Percentiles rank a stretch among this genome's conserved stretches.
Conservation (phyloP, 352 stramenopile species). For the Phytopythium aichiense region DNA sequence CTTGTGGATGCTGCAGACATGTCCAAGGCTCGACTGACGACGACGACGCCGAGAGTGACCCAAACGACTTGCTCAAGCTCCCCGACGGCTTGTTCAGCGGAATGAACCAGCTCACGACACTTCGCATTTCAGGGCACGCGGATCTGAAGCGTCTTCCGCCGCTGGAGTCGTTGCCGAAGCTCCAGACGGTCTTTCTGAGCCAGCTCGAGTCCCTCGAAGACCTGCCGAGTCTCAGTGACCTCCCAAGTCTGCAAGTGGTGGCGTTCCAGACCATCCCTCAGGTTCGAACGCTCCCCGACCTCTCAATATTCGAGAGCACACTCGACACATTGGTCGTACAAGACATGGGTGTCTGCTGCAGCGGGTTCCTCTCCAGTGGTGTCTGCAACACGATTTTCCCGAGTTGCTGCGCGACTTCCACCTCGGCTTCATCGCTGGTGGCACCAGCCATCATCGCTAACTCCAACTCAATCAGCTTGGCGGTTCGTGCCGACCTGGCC, state of each 20-base stretch:
- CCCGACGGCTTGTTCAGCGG: constrained; percentile 19
- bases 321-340: constrained; percentile 25
- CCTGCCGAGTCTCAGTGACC: constrained; percentile 8
- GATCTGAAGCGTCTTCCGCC: background rate
- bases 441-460: background rate
- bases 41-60: background rate
- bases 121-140: constrained; percentile 20
- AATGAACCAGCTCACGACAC: constrained; percentile 20
- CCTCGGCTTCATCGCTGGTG: background rate
- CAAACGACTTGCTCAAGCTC: constrained; percentile 12
- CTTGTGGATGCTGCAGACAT: constrained; percentile 13
- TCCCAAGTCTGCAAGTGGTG: constrained; percentile 15
- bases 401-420: constrained; percentile 14
- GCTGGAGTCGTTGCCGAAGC: constrained; percentile 13
- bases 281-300: constrained; percentile 12
- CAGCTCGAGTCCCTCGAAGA: constrained; percentile 15
- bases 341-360: constrained; percentile 19
- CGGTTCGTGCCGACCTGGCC: background rate
- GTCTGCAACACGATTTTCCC: constrained; percentile 23
- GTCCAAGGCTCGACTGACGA: constrained; percentile 18
- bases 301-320: constrained; percentile 13
- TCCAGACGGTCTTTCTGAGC: constrained; percentile 23
- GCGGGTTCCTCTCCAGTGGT: constrained; percentile 19
- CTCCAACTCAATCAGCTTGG: background rate
- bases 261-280: constrained; percentile 15